Base-by-base conservation (phyloP, 2,329 filamentous ascomycete genomes). In the Trichoderma endophyticum region DNA sequence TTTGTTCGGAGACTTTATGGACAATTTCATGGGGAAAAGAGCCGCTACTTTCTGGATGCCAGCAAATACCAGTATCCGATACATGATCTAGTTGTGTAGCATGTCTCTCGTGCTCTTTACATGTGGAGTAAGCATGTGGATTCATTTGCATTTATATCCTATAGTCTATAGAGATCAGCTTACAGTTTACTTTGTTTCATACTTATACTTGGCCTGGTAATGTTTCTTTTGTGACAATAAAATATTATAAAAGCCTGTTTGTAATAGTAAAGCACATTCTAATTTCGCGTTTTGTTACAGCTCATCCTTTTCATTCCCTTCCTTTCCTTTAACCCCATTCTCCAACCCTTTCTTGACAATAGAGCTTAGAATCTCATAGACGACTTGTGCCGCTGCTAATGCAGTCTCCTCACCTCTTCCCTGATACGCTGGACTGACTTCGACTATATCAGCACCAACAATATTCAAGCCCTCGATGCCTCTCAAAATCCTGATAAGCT, bases 381-480 rank as follows among this genome's bases (percentile, higher is more conserved):
- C 93, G 43, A 97, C 88, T 86, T 97, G 94, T 48, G 93, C 93
- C 2, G 90, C 94, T 15, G 93, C 93, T 74, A 97, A 82, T 12
- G 93, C 92, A 43, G 94, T 97, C 78, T 91, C 91, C 83, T 97
- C 94, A 1, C 90, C 93, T 7, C 84, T 84, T 12, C 91, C 91
- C 84, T 97, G 93, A 79, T 97, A 97, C 14, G 92, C 92, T 0
- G 94, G 94, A 12, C 63, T 66, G 6, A 94, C 79, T 85, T 97
- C 95, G 6, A 98, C 95, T 63, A 97, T 89, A 82, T 97, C 95
- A 0, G 94, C 95, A 1, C 94, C 95, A 3, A 97, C 93, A 5
- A 97, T 83, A 79, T 97, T 97, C 79, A 97, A 81, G 0, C 85
- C 88, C 83, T 97, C 94, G 54, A 97, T 88, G 0, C 93, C 94